These are phyloP conservation scores for Ormosia emarginata DNA, from an alignment of 306 rosid species.

Conservation along the genomic window DNA sequence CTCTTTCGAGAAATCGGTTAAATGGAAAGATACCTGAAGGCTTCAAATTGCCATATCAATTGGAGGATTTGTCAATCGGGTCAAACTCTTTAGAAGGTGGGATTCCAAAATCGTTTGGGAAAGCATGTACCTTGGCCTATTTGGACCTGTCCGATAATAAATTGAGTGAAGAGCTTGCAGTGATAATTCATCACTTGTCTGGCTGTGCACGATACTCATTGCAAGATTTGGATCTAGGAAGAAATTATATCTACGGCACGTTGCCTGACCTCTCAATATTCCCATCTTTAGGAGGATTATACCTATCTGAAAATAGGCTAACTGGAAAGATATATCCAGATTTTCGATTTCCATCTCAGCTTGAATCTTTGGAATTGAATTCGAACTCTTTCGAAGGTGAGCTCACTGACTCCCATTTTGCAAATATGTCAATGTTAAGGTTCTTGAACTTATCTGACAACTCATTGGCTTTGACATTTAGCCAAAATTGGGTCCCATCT, in stretches of 20 bases:
- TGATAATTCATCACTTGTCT: neutral
- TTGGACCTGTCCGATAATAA: neutral
- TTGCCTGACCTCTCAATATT: neutral
- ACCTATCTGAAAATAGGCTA: neutral
- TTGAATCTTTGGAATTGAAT: neutral
- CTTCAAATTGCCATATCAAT: no score
- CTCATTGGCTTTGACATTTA: neutral
- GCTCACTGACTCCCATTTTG: conserved; percentile 6
- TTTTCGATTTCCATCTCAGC: neutral
- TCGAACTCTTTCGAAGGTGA: conserved; percentile 8
- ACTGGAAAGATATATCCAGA: neutral
- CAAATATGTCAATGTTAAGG: neutral
- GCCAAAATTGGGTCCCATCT: neutral
- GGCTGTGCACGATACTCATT: neutral
- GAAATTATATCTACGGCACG: neutral
- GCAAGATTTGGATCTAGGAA: neutral
- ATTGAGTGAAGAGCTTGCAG: neutral
- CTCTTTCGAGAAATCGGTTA: no score
- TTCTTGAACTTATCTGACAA: neutral
- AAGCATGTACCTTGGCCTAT: neutral
- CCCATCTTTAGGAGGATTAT: neutral
- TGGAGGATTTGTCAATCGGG: no score
- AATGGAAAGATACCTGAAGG: no score
- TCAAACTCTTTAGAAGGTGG: neutral
- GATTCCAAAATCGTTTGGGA: neutral